phyloP scores from a whole-genome alignment of 2,329 filamentous ascomycete genomes.

The Penicillium corylophilum region DNA sequence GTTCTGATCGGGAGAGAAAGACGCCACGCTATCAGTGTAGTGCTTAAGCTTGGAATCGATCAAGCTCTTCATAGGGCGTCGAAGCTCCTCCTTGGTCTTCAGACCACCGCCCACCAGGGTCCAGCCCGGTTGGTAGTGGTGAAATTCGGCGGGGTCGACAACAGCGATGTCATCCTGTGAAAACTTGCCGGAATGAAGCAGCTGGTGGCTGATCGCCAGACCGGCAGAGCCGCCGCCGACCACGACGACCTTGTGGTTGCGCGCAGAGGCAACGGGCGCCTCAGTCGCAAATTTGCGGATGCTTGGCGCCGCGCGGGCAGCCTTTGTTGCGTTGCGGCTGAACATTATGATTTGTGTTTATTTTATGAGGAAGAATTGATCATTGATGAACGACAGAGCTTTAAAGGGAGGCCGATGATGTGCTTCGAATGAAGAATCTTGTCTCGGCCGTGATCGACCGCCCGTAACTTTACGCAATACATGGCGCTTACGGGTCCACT shows the following conservation, averaged over 20 bases:
- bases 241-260: slow-evolving; percentile 64
- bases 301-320: slow-evolving; percentile 22
- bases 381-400: not conserved
- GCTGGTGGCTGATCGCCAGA: slow-evolving; percentile 65
- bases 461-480: slow-evolving; percentile 14
- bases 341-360: slow-evolving; percentile 24
- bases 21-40: slow-evolving; percentile 54
- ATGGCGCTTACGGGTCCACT: slow-evolving; percentile 9
- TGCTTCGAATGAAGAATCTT: slow-evolving; percentile 4
- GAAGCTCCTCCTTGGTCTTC: slow-evolving; percentile 61
- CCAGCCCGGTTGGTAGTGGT: slow-evolving; percentile 70
- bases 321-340: slow-evolving; percentile 22
- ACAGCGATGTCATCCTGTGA: slow-evolving; percentile 61
- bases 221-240: slow-evolving; percentile 68
- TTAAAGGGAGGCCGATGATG: not conserved
- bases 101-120: slow-evolving; percentile 67
- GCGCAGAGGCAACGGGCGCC: slow-evolving; percentile 32
- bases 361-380: not conserved
- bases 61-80: slow-evolving; percentile 51
- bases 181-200: slow-evolving; percentile 60
- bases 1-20: slow-evolving; percentile 58
- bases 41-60: slow-evolving; percentile 62
- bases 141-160: slow-evolving; percentile 62
- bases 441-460: slow-evolving; percentile 15
- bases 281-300: slow-evolving; percentile 30